Evolutionary conservation across 129 eudicot species (phyloP).

Genomic region (Centrapalus pauciflorus): DNA sequence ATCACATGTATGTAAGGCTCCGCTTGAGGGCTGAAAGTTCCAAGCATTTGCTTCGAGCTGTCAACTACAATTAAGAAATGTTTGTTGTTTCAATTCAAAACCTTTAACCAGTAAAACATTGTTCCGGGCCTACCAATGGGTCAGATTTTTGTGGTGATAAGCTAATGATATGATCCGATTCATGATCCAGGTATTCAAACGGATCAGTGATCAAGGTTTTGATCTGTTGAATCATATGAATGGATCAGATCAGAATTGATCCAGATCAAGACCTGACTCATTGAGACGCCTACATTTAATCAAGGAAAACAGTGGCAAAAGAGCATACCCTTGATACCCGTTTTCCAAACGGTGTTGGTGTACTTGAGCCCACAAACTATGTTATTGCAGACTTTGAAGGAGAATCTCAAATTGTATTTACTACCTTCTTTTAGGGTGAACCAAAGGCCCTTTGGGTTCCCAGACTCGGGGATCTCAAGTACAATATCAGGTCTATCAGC

Average conservation of each 20-base stretch:
- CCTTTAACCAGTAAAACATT: not conserved
- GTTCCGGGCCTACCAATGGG: not conserved
- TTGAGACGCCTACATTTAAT: not conserved
- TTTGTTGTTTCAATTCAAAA: conserved; percentile 8
- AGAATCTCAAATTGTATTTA: conserved; percentile 47
- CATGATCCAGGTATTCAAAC: not conserved
- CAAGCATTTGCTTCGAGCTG: conserved; percentile 62
- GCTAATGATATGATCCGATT: not conserved
- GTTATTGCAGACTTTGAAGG: conserved; percentile 59
- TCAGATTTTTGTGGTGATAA: not conserved
- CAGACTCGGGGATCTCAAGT: conserved; percentile 60
- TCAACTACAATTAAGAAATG: conserved; percentile 35
- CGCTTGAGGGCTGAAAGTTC: conserved; percentile 63
- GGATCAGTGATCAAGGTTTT: too few species aligned
- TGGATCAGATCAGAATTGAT: not conserved
- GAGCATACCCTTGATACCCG: conserved; percentile 59
- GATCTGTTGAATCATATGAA: too few species aligned
- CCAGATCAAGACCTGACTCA: not conserved
- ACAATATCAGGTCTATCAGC: conserved; percentile 52
- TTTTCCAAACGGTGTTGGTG: conserved; percentile 70
- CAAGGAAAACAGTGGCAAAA: not conserved
- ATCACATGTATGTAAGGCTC: conserved; percentile 56
- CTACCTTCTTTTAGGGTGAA: conserved; percentile 76
- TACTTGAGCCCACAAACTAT: conserved; percentile 78
- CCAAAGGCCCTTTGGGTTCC: conserved; percentile 61